Evolutionary conservation across 805 yeast genomes (phyloP).

Genomic region (Lipomyces starkeyi): DNA sequence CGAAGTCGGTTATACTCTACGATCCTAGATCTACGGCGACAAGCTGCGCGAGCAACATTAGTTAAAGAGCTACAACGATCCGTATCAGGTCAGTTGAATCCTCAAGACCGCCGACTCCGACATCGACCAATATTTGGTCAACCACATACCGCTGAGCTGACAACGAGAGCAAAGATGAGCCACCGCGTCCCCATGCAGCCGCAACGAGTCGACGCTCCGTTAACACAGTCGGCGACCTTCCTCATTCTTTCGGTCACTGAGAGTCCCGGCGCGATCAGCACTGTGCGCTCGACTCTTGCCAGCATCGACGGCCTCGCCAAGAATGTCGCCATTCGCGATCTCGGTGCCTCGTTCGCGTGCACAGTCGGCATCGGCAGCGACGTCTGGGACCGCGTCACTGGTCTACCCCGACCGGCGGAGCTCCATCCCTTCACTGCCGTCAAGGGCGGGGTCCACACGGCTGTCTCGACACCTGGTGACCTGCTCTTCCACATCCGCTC

Average conservation of each 20-base stretch:
- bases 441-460: constrained; percentile 36
- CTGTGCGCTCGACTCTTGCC: constrained; percentile 19
- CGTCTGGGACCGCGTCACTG: constrained; percentile 33
- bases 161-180: neutral
- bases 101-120: neutral
- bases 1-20: neutral
- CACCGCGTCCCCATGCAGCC: constrained; percentile 3
- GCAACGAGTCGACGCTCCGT: constrained; percentile 29
- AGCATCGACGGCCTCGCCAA: constrained; percentile 22
- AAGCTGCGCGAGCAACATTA: no score
- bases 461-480: constrained; percentile 42
- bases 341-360: constrained; percentile 20
- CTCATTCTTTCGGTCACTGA: constrained; percentile 16
- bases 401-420: constrained; percentile 34
- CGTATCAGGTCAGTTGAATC: constrained; percentile 7
- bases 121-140: neutral
- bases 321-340: constrained; percentile 22
- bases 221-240: constrained; percentile 21
- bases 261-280: constrained; percentile 7
- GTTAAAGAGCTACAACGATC: constrained; percentile 8
- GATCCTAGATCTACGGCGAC: neutral
- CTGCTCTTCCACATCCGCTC: constrained; percentile 40
- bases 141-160: neutral
- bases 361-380: constrained; percentile 37
- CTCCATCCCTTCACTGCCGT: constrained; percentile 39